Evolutionary conservation across 805 yeast species (phyloP).

Genomic region (Diddensiella santjacobensis): DNA sequence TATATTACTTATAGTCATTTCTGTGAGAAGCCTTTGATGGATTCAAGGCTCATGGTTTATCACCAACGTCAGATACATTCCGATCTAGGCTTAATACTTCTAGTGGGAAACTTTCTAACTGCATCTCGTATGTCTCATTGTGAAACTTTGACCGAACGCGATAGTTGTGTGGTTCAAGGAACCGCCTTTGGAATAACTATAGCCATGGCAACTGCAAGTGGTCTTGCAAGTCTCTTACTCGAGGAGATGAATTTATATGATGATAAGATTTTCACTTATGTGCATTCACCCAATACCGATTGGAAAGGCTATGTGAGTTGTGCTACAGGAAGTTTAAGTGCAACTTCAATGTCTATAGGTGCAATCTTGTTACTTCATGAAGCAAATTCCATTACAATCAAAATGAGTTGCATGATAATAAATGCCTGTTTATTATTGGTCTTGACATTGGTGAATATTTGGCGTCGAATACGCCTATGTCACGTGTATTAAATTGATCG

Average conservation of each 20-base stretch:
- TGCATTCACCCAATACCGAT: not conserved
- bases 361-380: not conserved
- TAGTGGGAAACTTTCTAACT: not conserved
- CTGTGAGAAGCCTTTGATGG: not conserved
- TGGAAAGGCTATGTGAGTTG: not conserved
- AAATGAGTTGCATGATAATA: too few species aligned
- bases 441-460: too few species aligned
- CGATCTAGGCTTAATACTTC: not conserved
- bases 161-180: not conserved
- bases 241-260: not conserved
- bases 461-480: too few species aligned
- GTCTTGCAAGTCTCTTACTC: not conserved
- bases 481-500: too few species aligned
- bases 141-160: not conserved
- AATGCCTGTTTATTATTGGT: too few species aligned
- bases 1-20: too few species aligned
- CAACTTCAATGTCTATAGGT: not conserved
- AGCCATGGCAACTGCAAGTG: not conserved
- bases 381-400: too few species aligned
- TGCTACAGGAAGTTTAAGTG: not conserved
- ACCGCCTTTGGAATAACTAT: not conserved
- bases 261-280: not conserved
- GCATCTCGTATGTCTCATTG: not conserved
- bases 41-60: not conserved
- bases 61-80: not conserved